A percentile compares a stretch with the other conserved stretches of the same genome.
Conservation (phyloP, 345 rosid species). For the Lepidium didymum region DNA sequence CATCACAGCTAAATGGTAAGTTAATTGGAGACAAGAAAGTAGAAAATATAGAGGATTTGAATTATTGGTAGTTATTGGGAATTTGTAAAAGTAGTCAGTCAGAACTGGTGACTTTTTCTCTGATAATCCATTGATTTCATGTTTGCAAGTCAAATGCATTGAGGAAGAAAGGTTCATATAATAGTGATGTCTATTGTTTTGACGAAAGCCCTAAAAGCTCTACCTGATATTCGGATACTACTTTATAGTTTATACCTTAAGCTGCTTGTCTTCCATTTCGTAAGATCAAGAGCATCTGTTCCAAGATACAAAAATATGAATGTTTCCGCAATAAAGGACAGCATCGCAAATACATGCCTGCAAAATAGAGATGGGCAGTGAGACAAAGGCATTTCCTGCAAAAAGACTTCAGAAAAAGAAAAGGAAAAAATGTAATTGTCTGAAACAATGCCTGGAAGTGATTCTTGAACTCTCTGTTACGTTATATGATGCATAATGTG, state of each 20-base stretch:
- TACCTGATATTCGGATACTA: not conserved
- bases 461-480: conserved; percentile 70
- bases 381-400: not conserved
- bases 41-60: not conserved
- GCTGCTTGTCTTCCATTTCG: conserved; percentile 72
- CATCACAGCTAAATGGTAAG: not conserved
- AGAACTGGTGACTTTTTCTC: not conserved
- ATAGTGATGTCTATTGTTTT: not conserved
- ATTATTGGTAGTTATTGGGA: not conserved
- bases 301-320: conserved; percentile 90
- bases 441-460: conserved; percentile 55
- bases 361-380: not conserved
- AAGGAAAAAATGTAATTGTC: not conserved
- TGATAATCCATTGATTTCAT: not conserved
- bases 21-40: not conserved
- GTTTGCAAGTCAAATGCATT: not conserved
- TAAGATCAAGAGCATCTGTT: conserved; percentile 83
- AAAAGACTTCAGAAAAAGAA: not conserved
- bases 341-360: conserved; percentile 82
- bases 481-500: conserved; percentile 78
- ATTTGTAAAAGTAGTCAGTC: not conserved
- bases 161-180: not conserved
- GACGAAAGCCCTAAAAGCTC: not conserved
- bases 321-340: conserved; percentile 85
- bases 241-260: conserved; percentile 40